Conservation (phyloP, 768 basidiomycete species). For the Hydnomerulius pinastri region DNA sequence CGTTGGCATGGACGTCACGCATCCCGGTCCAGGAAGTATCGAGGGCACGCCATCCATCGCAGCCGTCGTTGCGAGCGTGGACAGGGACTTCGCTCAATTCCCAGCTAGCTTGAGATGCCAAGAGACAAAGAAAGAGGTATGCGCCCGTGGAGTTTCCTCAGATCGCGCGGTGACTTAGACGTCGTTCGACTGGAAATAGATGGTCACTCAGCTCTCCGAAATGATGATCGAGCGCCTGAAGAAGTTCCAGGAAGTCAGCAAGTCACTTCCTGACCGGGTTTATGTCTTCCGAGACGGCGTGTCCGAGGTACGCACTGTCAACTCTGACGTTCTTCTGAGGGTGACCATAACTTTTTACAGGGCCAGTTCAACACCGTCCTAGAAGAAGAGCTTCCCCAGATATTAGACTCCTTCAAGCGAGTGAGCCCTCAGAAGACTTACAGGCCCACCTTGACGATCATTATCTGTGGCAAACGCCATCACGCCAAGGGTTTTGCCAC, state of each 20-base stretch:
- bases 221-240: constrained; percentile 76
- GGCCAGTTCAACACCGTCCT: constrained; percentile 73
- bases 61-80: constrained; percentile 78
- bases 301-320: constrained; percentile 56
- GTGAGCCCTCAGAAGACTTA: constrained; percentile 50
- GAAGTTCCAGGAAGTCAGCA: constrained; percentile 56
- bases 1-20: constrained; percentile 84
- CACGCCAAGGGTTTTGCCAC: constrained; percentile 62
- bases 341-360: constrained; percentile 34
- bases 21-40: constrained; percentile 67
- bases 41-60: constrained; percentile 81
- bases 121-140: constrained; percentile 33
- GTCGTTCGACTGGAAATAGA: constrained; percentile 43
- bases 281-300: constrained; percentile 82
- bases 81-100: constrained; percentile 71
- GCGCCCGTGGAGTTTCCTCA: not conserved
- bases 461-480: constrained; percentile 79
- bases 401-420: constrained; percentile 57
- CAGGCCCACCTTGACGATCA: constrained; percentile 63
- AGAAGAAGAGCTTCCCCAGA: constrained; percentile 59
- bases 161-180: not conserved
- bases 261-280: constrained; percentile 62
- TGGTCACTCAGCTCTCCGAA: constrained; percentile 61
- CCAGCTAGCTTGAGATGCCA: constrained; percentile 76
- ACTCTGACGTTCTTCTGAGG: not conserved